Base-by-base conservation (phyloP, 2,329 filamentous ascomycete species). In the Exophiala aquamarina region DNA sequence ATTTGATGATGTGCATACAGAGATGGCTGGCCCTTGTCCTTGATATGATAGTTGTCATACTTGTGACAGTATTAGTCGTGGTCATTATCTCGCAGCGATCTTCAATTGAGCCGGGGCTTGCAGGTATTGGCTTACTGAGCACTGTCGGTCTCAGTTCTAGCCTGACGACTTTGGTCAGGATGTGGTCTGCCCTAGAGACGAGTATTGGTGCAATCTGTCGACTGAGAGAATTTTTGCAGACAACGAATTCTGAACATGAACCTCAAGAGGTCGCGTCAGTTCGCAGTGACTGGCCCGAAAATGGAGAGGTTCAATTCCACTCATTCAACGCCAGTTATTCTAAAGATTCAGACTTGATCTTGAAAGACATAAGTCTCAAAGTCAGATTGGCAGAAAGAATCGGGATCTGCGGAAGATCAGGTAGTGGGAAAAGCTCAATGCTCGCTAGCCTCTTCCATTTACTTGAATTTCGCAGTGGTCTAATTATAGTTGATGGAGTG, bases 151-250 rank as follows among this genome's bases (percentile, higher is more conserved):
- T 82, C 61, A 78, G 73, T 34, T 68, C 74, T 34, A 72, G 68
- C 41, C 67, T 82, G 48, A 75, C 74, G 46, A 60, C 73, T 8
- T 61, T 79, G n/a, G 67, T 79, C 6, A 68, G 68, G 14, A 72
- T 70, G 36, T 83, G 78, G 78, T 82, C 79, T 0, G 69, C 71
- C 33, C 64, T 83, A 13, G 80, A 83, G 54, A 82, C 78, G 0
- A 72, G 74, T 29, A 72, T 83, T 35, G 79, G 79, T 6, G 78
- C 78, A 8, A 71, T 83, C 7, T 68, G 73, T 3, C 70, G 80
- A 17, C 70, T 82, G 51, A 77, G 76, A 58, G 69, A 70, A n/a
- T 81, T 81, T 51, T 70, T 68, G 1, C 65, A 68, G 5, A 68
- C 65, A 21, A 70, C 72, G 1, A 57, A 67, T 8, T 67, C 66